Evolutionary conservation across 1,284 basidiomycete species (phyloP).

Genomic region (Cerrena zonata): DNA sequence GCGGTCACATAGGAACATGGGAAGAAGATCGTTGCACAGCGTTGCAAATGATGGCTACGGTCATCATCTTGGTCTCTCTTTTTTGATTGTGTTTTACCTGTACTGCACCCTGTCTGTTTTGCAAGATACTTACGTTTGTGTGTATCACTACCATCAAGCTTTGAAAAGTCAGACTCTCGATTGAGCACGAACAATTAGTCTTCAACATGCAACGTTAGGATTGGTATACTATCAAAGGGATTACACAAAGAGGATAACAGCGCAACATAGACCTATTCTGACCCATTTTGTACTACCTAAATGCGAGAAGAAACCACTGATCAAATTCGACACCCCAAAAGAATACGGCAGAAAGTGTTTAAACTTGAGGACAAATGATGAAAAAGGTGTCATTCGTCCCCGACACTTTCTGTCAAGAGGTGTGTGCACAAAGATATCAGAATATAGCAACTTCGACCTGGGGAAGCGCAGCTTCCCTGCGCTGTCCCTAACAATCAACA

Average conservation of each 20-base stretch:
- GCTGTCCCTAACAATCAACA: conserved; percentile 18
- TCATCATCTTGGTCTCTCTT: no score
- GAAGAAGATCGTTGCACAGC: conserved; percentile 67
- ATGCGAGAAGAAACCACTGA: not conserved
- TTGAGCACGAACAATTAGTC: no score
- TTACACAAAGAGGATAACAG: conserved; percentile 22
- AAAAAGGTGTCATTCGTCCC: not conserved
- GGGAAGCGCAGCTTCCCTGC: conserved; percentile 37
- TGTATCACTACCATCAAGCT: not conserved
- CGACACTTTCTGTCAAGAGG: no score
- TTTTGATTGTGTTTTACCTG: no score
- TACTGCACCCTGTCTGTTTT: no score
- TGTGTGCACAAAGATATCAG: no score
- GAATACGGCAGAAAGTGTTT: no score
- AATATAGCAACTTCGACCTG: no score
- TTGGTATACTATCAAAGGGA: not conserved
- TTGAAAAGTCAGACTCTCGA: not conserved
- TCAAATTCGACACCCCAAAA: not conserved
- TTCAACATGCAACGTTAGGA: not conserved
- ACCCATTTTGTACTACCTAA: conserved; percentile 3
- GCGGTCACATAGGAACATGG: conserved; percentile 59
- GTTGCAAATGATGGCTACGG: conserved; percentile 73
- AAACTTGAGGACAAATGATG: no score
- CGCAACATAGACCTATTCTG: conserved; percentile 26
- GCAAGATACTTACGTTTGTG: conserved; percentile 2